Evolutionary conservation across 805 yeast genomes (phyloP), one percentile per base, ranked within the genome.

Genomic region (Tetrapisispora fleetii): DNA sequence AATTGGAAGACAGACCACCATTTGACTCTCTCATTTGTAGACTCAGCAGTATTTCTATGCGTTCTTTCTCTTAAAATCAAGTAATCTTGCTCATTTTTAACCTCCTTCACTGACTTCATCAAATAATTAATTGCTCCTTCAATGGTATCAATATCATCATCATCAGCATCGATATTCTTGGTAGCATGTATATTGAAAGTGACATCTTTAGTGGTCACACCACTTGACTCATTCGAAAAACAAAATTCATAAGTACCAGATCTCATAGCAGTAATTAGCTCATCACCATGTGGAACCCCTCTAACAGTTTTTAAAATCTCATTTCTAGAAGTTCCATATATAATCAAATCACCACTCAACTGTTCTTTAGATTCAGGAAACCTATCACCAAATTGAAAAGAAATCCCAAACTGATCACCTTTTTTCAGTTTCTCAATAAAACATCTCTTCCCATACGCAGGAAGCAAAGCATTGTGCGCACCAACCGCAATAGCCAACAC

Each of bases 21-120:
- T 69, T 91, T 91, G 55, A 91, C 98, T 61, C 99, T 81, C 48
- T 93, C 83, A 69, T 91, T 91, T 42, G 99, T 91, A 22, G 95
- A 85, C 71, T 91, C 99, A 6, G 99, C 98, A 10, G 99, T 91
- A 71, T 91, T 93, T 78, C 99, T 85, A 68, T 91, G 99, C 16
- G 95, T 85, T 72, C 97, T 84, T 71, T 91, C 99, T 70, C 99
- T 82, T 52, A 91, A 89, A 43, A 90, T 95, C 58, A 93, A 82
- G 69, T 93, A 93, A 58, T 86, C 79, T 55, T 73, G 95, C 70
- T 93, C 99, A 58, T 89, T 91, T 70, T 85, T 85, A 51, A 93
- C 89, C 58, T 88, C 96, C 58, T 80, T 79, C 37, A 95, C 82
- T 56, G 86, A 73, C 54, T 85, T 84, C 55, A 80, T 71, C 60